Evolutionary conservation across 306 rosid genomes (phyloP), one percentile per base, ranked within the genome.

Genomic region (Glycine tomentella): DNA sequence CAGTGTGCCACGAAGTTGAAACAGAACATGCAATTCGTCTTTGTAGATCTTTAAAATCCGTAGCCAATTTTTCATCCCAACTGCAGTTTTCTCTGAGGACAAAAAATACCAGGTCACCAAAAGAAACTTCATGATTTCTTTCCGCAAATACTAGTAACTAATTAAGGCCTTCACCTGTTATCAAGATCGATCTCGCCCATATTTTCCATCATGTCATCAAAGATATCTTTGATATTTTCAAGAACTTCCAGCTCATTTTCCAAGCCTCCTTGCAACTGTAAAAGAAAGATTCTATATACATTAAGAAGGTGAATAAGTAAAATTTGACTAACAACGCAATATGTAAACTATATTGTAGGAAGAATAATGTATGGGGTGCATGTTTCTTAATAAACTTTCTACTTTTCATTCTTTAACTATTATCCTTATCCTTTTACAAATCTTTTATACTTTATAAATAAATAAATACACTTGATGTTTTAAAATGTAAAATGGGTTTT

Each of bases 201-300:
- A 17, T 34, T 66, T 16, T 88, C 89, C 86, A 90, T 70, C 96
- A 91, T 83, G 75, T 46, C 80, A 61, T 86, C 86, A 72, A 88
- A 95, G 77, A 83, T 73, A 53, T 4, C 25, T 17, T 20, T 79
- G 40, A 93, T 86, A 77, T 87, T 59, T 69, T 86, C 84, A 56
- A 95, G 96, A 76, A 95, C 57, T 85, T 78, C 86, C 46, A 87
- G 59, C 90, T 93, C 99, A 86, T 68, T 86, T 81, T 93, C 94
- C 90, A 95, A 82, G 87, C 80, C 87, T 76, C 34, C 92, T 64
- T 81, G 96, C 78, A 89, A 79, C 99, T 91, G 83, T 7, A 58
- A 71, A 65, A 67, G 83, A 85, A 71, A 67, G 31, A 64, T 46
- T 57, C 6, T 14, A 4, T 57, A 36, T 11, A 53, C 48, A 76